Conservation (phyloP, 1,139 yeast genomes). For the Magnusiomyces suaveolens region DNA sequence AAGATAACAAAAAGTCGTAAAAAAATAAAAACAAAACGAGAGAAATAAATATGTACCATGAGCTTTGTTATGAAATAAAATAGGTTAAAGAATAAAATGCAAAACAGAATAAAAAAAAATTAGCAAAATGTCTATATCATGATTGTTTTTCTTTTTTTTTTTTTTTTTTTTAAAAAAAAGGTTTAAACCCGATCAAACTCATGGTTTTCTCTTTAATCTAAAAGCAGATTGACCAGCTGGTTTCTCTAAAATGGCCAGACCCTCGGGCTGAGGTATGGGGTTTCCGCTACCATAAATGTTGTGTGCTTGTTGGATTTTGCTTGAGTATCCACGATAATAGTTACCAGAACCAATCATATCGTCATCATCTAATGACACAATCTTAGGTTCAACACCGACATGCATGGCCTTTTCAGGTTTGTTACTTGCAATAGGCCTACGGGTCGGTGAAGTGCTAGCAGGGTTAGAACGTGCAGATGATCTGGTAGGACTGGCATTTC, state of each 20-base stretch:
- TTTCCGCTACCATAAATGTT: constrained; percentile 6
- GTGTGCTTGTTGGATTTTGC: constrained; percentile 3
- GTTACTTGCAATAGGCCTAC: constrained; percentile 9
- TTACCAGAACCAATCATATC: constrained; percentile 15
- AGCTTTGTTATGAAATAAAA: no score
- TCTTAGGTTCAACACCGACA: constrained; percentile 11
- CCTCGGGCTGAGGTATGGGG: constrained; percentile 3
- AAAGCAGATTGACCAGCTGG: constrained; percentile 19
- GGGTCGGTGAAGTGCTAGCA: constrained; percentile 12
- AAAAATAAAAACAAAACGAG: no score
- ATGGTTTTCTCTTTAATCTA: constrained; percentile 12
- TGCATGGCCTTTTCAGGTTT: constrained; percentile 3
- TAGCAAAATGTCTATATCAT: neutral
- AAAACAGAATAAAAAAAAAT: no score
- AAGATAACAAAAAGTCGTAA: no score
- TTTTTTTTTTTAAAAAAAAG: neutral
- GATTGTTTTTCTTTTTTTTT: neutral
- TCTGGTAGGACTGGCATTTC: no score
- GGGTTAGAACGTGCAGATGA: neutral
- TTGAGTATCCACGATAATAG: constrained; percentile 13
- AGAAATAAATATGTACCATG: no score
- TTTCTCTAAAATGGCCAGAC: constrained; percentile 16
- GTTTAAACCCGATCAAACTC: neutral
- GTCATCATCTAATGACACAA: constrained; percentile 13
- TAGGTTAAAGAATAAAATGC: no score